These are phyloP conservation scores for Lactarius evosmus DNA, from an alignment of 768 basidiomycete genomes.

Conservation along the genomic window DNA sequence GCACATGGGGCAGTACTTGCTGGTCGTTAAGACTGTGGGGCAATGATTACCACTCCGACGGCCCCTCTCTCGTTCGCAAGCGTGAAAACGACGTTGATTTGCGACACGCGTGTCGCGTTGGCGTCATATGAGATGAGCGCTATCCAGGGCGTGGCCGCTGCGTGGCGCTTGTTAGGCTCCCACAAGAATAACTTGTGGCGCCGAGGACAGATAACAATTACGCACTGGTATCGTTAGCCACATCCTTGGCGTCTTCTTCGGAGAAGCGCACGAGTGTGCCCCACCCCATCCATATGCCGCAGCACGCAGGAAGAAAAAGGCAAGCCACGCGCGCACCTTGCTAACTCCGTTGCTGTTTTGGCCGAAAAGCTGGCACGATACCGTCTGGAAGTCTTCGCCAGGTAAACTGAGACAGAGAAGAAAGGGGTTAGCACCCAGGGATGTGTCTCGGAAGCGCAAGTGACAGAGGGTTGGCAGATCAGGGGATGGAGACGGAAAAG, in stretches of 20 bases:
- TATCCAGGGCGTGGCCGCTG: too few species aligned
- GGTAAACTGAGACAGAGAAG: constrained; percentile 32
- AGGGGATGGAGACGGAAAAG: too few species aligned
- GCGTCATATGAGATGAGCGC: constrained; percentile 75
- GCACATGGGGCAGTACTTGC: constrained; percentile 28
- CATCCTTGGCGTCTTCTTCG: too few species aligned
- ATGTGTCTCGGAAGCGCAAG: too few species aligned
- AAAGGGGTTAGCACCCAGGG: neutral
- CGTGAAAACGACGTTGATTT: constrained; percentile 73
- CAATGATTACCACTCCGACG: constrained; percentile 59
- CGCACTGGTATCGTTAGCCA: too few species aligned
- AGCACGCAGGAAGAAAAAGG: neutral
- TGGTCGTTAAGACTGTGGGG: neutral
- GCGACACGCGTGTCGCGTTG: constrained; percentile 64
- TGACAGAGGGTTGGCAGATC: too few species aligned
- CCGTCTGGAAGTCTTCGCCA: too few species aligned
- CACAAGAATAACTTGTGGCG: too few species aligned
- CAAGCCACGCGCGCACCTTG: constrained; percentile 43
- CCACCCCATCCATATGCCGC: constrained; percentile 35
- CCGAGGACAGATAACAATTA: too few species aligned
- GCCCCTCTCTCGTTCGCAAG: constrained; percentile 77
- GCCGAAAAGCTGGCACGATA: constrained; percentile 53
- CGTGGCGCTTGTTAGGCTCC: too few species aligned
- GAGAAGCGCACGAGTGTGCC: too few species aligned
- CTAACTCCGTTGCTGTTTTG: constrained; percentile 48